Percentiles rank a stretch among this genome's conserved stretches.
Evolutionary conservation across 495 filamentous ascomycete genomes (phyloP).

Genomic region (Penicillium antarcticum): DNA sequence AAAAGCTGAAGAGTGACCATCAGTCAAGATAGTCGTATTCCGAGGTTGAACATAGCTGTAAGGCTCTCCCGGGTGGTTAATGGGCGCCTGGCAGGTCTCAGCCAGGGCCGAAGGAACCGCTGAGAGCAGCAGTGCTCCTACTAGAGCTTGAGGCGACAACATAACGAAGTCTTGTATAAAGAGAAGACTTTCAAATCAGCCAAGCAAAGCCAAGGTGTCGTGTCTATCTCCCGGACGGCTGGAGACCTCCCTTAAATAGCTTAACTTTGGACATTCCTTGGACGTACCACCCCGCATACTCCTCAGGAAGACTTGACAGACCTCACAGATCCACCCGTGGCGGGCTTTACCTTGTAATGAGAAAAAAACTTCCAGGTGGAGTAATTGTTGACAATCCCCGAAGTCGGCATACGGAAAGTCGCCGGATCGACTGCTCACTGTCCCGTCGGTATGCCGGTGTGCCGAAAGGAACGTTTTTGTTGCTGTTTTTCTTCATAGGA

Average conservation of each 20-base stretch:
- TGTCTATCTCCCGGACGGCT: neutral
- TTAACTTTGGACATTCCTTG: neutral
- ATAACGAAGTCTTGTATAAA: neutral
- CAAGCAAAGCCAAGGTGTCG: neutral
- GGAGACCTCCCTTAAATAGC: neutral
- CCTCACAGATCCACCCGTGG: neutral
- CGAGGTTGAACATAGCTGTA: conserved; percentile 15
- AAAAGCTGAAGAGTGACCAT: conserved; percentile 12
- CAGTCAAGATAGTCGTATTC: conserved; percentile 14
- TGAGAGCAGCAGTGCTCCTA: neutral
- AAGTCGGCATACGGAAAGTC: neutral
- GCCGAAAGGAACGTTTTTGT: no score
- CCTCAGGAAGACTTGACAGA: neutral
- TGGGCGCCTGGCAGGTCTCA: neutral
- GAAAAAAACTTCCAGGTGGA: neutral
- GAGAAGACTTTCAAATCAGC: neutral
- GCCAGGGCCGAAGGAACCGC: neutral
- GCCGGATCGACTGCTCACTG: neutral
- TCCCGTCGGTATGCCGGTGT: no score
- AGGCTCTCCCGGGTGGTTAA: neutral
- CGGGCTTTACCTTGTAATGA: neutral
- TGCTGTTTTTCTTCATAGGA: no score
- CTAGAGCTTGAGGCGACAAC: neutral
- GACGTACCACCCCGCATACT: neutral
- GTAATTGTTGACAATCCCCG: neutral